Base-by-base conservation (phyloP, 2,329 filamentous ascomycete genomes). In the Ophiocordyceps camponoti-leonardi region DNA sequence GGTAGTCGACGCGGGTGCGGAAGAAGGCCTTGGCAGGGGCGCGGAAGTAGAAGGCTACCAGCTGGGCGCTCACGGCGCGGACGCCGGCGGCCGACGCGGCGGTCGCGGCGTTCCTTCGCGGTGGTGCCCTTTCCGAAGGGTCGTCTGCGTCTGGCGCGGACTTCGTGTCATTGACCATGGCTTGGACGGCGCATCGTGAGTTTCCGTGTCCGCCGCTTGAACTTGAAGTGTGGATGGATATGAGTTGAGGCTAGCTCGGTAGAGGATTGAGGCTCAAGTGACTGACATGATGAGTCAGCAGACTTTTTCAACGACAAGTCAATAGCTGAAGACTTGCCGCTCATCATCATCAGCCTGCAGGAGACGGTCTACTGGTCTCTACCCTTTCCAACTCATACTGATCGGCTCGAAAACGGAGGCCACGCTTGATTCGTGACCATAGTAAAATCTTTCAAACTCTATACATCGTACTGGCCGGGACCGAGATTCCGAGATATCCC, bases 11-110 rank as follows among this genome's bases (percentile, higher is more conserved):
- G 48, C 88, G 71, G 1, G 85, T 88, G 49, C 86, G 77, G 64
- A 95, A 94, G 60, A 95, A 95, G 16, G 87, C 84, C 64, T 94
- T 94, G 45, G 87, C 83, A 1, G 88, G 88, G 0, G 86, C 86
- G 47, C 87, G 74, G 59, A 94, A 95, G 65, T 94, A 95, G 55
- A 94, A 94, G 22, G 86, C 81, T 46, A 94, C 75, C 54, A 86
- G 71, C 58, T 93, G 83, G 8, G 86, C 83, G 54, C 82, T 88
- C 50, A 94, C 62, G 26, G 87, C 88, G 42, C 88, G 82, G 50
- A 87, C 83, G 39, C 85, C 78, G 20, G 87, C 87, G 5, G 87
- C 87, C 20, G 85, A 87, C n/a, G 85, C 83, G 43, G 84, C 87
- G 2, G 74, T 77, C 6, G 74, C 72, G 35, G 72, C 72, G 56